A percentile compares a stretch with the other conserved stretches of the same genome.
These are phyloP conservation scores for Coelastrella sp. DNA, from an alignment of 139 green algal genomes.

Conservation along the genomic window DNA sequence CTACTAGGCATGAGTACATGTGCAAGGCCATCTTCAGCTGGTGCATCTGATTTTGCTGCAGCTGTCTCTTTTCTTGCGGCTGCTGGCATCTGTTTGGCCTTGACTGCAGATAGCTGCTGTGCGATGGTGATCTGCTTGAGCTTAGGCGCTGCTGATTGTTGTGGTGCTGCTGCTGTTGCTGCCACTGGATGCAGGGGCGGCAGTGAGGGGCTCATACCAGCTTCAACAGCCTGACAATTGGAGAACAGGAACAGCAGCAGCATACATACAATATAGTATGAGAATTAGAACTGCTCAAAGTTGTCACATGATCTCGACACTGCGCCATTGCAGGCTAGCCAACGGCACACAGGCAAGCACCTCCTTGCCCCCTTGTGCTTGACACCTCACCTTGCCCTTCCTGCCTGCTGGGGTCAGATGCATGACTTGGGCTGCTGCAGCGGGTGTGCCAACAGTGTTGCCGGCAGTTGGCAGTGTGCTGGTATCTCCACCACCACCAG, in stretches of 20 bases:
- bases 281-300: no score
- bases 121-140: not conserved
- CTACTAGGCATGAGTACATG: no score
- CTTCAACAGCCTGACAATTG: not conserved
- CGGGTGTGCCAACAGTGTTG: not conserved
- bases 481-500: not conserved
- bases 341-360: no score
- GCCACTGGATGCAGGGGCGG: not conserved
- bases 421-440: not conserved
- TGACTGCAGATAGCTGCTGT: constrained; percentile 19
- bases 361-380: no score
- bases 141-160: not conserved
- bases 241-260: not conserved
- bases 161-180: not conserved
- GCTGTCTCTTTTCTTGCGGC: not conserved
- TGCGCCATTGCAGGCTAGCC: no score
- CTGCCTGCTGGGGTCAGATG: no score
- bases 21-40: not conserved
- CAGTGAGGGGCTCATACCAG: not conserved
- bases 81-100: not conserved
- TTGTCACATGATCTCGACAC: no score
- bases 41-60: not conserved
- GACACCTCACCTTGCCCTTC: no score
- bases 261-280: no score
- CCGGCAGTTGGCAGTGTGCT: not conserved